A percentile compares a stretch with the other conserved stretches of the same genome.
Conservation (phyloP, 2,329 filamentous ascomycete genomes). For the Aspergillus ochraceus region DNA sequence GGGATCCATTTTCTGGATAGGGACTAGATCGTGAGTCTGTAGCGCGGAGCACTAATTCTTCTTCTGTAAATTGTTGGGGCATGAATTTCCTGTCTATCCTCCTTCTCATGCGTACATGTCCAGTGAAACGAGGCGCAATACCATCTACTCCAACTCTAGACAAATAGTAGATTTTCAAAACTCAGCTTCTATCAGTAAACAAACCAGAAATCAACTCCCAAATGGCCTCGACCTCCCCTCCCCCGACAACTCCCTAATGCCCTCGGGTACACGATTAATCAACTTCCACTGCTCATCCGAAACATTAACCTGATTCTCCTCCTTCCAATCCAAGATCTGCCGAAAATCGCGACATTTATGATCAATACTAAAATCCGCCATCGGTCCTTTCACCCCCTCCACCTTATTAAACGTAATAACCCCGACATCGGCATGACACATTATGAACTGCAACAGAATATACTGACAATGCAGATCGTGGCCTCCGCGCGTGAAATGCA, state of each 20-base stretch:
- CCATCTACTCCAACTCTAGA: no score
- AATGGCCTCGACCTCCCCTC: background rate
- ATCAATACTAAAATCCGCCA: slow-evolving; percentile 1
- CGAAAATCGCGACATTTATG: slow-evolving; percentile 1
- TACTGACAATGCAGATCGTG: background rate
- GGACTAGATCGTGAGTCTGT: background rate
- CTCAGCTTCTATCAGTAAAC: background rate
- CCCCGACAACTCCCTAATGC: background rate
- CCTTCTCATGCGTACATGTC: no score
- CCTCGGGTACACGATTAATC: background rate
- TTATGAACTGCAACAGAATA: background rate
- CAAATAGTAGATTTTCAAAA: no score
- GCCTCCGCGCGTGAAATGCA: background rate
- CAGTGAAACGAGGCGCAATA: no score
- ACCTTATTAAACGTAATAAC: slow-evolving; percentile 1
- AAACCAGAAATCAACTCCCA: background rate
- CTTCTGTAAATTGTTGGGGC: no score
- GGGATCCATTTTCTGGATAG: background rate
- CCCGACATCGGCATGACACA: background rate
- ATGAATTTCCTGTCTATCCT: no score
- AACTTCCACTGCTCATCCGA: background rate
- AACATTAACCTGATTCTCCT: background rate
- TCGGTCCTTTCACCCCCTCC: background rate
- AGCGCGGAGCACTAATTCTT: no score
- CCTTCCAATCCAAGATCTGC: background rate